Evolutionary conservation across 352 stramenopile genomes (phyloP).

Genomic region (Globisporangium recalcitrans): DNA sequence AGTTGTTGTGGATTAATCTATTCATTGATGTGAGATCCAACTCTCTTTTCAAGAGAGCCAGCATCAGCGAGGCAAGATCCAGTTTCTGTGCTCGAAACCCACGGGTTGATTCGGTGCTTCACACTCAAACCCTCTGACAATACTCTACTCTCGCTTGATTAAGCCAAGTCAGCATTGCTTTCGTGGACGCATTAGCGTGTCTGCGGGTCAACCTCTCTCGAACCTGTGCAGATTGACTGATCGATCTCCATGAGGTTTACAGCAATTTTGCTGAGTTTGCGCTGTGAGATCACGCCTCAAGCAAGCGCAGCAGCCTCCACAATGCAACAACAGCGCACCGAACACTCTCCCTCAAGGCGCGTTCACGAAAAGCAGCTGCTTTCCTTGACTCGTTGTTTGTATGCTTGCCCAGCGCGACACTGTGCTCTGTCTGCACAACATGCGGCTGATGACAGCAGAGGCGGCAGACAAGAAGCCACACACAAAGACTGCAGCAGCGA

Average conservation of each 20-base stretch:
- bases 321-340: background rate
- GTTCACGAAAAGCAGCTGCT: slow-evolving; percentile 1
- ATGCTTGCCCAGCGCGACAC: background rate
- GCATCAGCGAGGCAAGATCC: background rate
- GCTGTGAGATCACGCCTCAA: too few relatives aligned
- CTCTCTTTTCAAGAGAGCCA: background rate
- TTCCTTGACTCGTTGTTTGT: background rate
- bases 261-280: too few relatives aligned
- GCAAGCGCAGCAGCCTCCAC: too few relatives aligned
- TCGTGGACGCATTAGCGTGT: background rate
- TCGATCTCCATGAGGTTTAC: too few relatives aligned
- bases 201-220: background rate
- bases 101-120: background rate
- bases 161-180: background rate
- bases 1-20: background rate
- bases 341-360: background rate
- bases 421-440: background rate
- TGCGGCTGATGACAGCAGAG: background rate
- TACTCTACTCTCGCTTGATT: background rate
- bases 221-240: background rate
- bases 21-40: background rate
- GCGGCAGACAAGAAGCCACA: background rate
- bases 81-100: background rate
- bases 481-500: background rate
- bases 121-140: too few relatives aligned